Base-by-base conservation (phyloP, 306 rosid genomes). In the Quercus rubra region DNA sequence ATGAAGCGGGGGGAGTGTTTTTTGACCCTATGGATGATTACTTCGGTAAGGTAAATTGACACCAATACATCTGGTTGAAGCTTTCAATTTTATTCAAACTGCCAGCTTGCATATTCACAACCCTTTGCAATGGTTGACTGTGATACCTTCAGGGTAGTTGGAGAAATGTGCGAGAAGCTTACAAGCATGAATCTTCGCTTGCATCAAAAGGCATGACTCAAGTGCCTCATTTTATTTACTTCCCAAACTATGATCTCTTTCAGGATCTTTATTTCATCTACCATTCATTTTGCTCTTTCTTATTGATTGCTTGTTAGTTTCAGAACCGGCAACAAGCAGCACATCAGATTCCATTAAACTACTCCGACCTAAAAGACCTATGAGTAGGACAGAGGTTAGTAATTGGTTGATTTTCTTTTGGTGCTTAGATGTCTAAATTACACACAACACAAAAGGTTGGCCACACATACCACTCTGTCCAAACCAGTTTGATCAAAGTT, bases 331-430 rank as follows among this genome's bases (percentile, higher is more conserved):
- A 30, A 74, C 86, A 73, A 87, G 88, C 76, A 88, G 89, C 77
- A 85, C 91, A 19, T 89, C 74, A 70, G 98, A 90, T 86, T 94
- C 93, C 78, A 83, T 80, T 75, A 85, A 88, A 68, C 85, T 77
- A 73, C 87, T 88, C 73, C 89, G 83, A 83, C 82, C 90, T 20
- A 89, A 81, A 89, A 88, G 97, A 81, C 88, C 92, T 23, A 93
- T 91, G 91, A 93, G 93, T 73, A 90, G 96, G 79, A 89, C 84
- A 74, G 97, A 96, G 92, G 99, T 93, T 64, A 83, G 90, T 83
- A 25, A 68, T 76, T 86, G 31, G 49, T 59, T 74, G 71, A 19
- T 57, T 81, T 74, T 73, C 9, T 35, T 51, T 75, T 33, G 25
- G 23, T 81, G 20, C 49, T 43, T 78, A 21, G 28, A 56, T 67